Evolutionary conservation across 805 yeast species (phyloP).

Genomic region (Wickerhamomyces xylosicus): DNA sequence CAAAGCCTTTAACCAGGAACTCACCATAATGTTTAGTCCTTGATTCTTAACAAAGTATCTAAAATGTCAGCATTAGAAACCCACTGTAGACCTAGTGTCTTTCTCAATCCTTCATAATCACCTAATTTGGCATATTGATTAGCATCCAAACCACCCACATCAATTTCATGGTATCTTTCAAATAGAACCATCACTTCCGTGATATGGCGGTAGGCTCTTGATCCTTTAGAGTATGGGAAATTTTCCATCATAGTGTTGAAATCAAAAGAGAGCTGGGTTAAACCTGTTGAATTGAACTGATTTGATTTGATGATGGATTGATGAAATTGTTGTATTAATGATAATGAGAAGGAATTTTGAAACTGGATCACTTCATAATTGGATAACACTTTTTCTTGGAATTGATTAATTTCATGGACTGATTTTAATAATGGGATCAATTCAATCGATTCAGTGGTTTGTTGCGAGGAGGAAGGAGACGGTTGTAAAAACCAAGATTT

Average conservation of each 20-base stretch:
- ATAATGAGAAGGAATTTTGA: constrained; percentile 17
- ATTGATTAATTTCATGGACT: background rate
- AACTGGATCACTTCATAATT: constrained; percentile 11
- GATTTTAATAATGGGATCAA: constrained; percentile 6
- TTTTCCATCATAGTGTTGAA: constrained; percentile 6
- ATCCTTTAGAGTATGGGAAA: background rate
- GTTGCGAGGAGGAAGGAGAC: too few relatives aligned
- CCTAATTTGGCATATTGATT: constrained; percentile 21
- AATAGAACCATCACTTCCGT: background rate
- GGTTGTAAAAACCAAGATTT: background rate
- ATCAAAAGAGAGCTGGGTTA: constrained; percentile 24
- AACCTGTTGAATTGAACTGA: constrained; percentile 23
- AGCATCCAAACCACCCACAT: background rate
- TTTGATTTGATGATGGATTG: constrained; percentile 27
- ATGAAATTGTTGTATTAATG: constrained; percentile 22
- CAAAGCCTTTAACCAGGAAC: too few relatives aligned
- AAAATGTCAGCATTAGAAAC: constrained; percentile 24
- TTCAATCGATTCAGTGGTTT: constrained; percentile 10
- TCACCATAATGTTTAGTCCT: too few relatives aligned
- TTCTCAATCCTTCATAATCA: constrained; percentile 18
- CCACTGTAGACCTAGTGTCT: constrained; percentile 9
- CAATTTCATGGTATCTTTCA: background rate
- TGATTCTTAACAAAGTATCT: constrained; percentile 26
- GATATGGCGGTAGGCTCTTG: background rate
- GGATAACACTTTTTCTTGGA: constrained; percentile 11